Evolutionary conservation across 768 basidiomycete species (phyloP).

Genomic region (Mycena floridula): DNA sequence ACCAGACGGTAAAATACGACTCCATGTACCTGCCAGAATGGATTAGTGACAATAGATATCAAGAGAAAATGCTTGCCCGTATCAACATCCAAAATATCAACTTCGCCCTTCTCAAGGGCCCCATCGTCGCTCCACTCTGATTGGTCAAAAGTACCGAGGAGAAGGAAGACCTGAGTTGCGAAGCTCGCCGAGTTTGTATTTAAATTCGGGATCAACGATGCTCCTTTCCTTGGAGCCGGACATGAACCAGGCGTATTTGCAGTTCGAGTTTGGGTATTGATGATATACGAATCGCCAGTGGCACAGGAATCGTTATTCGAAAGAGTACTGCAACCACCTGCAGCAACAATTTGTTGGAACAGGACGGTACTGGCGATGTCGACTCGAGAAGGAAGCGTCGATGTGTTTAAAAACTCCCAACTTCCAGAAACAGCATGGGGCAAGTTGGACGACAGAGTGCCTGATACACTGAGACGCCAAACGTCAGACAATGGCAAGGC

Average conservation of each 20-base stretch:
- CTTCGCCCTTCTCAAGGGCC: conserved; percentile 61
- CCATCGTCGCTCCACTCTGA: conserved; percentile 63
- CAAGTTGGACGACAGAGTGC: conserved; percentile 66
- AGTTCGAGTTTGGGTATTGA: conserved; percentile 33
- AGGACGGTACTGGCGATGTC: conserved; percentile 58
- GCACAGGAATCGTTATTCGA: conserved; percentile 44
- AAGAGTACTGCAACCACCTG: conserved; percentile 56
- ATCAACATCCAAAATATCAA: no score
- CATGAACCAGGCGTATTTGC: conserved; percentile 42
- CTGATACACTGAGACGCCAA: conserved; percentile 66
- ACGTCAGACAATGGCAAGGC: conserved; percentile 53
- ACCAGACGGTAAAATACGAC: conserved; percentile 66
- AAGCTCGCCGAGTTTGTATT: conserved; percentile 53
- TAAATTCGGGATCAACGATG: conserved; percentile 55
- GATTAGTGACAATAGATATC: no score
- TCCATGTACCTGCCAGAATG: conserved; percentile 64
- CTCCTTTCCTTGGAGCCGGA: conserved; percentile 59
- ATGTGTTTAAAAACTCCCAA: conserved; percentile 49
- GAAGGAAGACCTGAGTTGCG: conserved; percentile 56
- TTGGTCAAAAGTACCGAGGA: conserved; percentile 62
- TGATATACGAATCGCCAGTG: conserved; percentile 50
- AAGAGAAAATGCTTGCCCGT: no score
- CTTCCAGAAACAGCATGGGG: conserved; percentile 42
- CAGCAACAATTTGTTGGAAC: conserved; percentile 41
- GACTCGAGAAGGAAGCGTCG: conserved; percentile 30